Evolutionary conservation across 768 basidiomycete genomes (phyloP), one percentile per base, ranked within the genome.

Genomic region (Dioszegia crocea): DNA sequence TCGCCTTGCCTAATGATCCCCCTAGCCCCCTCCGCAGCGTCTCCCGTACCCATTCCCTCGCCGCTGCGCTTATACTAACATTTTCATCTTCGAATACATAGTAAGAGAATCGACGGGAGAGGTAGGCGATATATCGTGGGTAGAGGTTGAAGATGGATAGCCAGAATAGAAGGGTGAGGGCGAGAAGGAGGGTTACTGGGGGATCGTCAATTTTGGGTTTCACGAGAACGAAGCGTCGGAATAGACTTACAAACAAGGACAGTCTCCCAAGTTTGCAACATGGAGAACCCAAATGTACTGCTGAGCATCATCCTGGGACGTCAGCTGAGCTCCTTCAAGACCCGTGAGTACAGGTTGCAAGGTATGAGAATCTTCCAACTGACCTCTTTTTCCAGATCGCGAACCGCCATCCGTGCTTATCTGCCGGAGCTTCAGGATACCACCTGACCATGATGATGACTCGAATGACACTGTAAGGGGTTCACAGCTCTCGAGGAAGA

Each of bases 191-290:
- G 24, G 49, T 33, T n/a, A 44, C 57, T 57, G 46, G 10, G 27
- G 58, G n/a, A n/a, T n/a, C 16, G 38, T 45, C 41, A 60, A 30
- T 27, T 45, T 5, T 4, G 16, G 14, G 29, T 6, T 30, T 23
- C 5, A 6, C 24, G 36, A 43, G 29, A 40, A 26, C 26, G 14
- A 19, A 4, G 1, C n/a, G 36, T 24, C 24, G n/a, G 24, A 23
- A 16, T 23, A 1, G 29, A 80, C 85, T 70, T 69, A 86, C 86
- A 68, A 57, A 84, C 79, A 36, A 86, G 71, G 45, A 82, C 66
- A 66, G 85, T 84, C 80, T 87, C 87, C 86, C 86, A 86, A 58
- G 83, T 81, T 70, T 88, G 85, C 57, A 86, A 75, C 66, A 86
- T 80, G 27, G 81, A 80, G 39, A 86, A 76, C 5, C 80, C 86